These are phyloP conservation scores for Debaryomyces sp. DNA, from an alignment of 1,139 yeast species.

Conservation along the genomic window DNA sequence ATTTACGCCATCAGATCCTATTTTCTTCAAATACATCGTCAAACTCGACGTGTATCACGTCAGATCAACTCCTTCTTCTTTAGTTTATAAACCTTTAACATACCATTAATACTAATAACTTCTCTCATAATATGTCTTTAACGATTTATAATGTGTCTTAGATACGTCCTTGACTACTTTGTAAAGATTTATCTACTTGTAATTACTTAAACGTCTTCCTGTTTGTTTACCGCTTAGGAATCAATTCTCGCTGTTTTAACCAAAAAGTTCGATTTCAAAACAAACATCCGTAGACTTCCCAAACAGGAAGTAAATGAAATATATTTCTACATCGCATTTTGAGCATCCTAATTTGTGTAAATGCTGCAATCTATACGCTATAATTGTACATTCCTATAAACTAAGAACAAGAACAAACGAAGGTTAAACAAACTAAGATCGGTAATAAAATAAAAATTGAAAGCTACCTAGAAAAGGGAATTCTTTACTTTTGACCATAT, in stretches of 20 bases:
- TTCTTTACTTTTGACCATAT: slow-evolving; percentile 5
- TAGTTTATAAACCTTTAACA: slow-evolving; percentile 25
- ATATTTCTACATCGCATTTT: background rate
- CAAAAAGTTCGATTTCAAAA: slow-evolving; percentile 22
- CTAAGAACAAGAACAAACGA: background rate
- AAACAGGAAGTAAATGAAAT: slow-evolving; percentile 15
- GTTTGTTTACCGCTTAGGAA: slow-evolving; percentile 13
- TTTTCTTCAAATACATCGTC: background rate
- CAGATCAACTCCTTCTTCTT: background rate
- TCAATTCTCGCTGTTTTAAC: slow-evolving; percentile 8
- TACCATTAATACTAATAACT: slow-evolving; percentile 90
- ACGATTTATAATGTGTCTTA: background rate
- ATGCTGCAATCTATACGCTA: background rate
- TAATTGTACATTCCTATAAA: slow-evolving; percentile 3
- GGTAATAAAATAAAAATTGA: background rate
- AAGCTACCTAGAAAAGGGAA: background rate
- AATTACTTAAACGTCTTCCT: slow-evolving; percentile 3
- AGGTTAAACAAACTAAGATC: background rate
- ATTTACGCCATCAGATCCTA: background rate
- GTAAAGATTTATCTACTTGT: slow-evolving; percentile 1
- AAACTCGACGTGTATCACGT: slow-evolving; percentile 10
- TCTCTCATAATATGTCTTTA: slow-evolving; percentile 64
- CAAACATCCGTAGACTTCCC: slow-evolving; percentile 19
- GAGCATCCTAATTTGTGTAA: background rate
- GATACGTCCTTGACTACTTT: slow-evolving; percentile 3